Percentiles rank a stretch among this genome's conserved stretches.
Conservation (phyloP, 441 rosid genomes). For the Populus tomentosa region DNA sequence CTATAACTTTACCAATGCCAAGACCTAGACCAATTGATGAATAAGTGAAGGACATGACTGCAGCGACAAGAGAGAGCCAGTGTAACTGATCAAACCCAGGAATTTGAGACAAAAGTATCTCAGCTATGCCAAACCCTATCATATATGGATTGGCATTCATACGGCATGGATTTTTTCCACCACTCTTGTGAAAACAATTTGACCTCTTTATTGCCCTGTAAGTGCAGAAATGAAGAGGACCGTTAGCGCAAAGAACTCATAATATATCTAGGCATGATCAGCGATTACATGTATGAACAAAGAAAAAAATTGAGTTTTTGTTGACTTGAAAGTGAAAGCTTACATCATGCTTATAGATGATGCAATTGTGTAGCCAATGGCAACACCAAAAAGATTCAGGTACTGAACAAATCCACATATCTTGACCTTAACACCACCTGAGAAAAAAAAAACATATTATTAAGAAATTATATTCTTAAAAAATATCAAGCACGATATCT, state of each 20-base stretch:
- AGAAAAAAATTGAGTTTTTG: too few species aligned
- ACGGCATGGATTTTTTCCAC: slow-evolving; percentile 55
- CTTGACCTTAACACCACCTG: slow-evolving; percentile 66
- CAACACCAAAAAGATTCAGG: slow-evolving; percentile 20
- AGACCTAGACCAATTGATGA: too few species aligned
- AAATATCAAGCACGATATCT: background rate
- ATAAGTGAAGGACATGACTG: too few species aligned
- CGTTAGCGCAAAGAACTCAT: background rate
- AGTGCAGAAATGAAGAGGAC: background rate
- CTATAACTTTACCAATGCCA: too few species aligned
- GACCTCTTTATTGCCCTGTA: slow-evolving; percentile 81
- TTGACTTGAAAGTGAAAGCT: slow-evolving; percentile 16
- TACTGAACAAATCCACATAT: slow-evolving; percentile 80
- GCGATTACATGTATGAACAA: too few species aligned
- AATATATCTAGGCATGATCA: background rate
- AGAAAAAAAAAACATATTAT: background rate
- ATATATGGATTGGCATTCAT: slow-evolving; percentile 71
- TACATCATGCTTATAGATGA: slow-evolving; percentile 87
- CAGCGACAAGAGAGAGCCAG: too few species aligned
- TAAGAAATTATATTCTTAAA: background rate
- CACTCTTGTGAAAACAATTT: slow-evolving; percentile 61
- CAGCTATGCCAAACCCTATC: slow-evolving; percentile 70
- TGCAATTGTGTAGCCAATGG: slow-evolving; percentile 78
- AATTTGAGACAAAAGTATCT: too few species aligned
- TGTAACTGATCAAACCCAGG: too few species aligned